Conservation (phyloP, 768 basidiomycete genomes). For the Coprinopsis strossmayeri region DNA sequence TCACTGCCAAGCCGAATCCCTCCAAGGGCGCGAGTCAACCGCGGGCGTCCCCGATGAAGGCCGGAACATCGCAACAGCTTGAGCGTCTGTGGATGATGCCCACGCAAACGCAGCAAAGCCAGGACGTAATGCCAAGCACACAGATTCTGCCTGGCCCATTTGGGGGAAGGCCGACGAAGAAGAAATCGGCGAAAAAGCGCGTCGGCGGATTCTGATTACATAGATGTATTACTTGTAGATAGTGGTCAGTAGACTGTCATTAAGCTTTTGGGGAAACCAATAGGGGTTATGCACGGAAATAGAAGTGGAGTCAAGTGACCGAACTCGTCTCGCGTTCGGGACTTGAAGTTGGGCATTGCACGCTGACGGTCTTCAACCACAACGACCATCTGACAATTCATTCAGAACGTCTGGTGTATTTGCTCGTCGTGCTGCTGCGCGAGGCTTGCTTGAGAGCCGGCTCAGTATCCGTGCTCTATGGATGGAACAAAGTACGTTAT, state of each 20-base stretch:
- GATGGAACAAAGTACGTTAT: constrained; percentile 59
- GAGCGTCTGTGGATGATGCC: background rate
- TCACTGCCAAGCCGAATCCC: background rate
- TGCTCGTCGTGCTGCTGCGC: constrained; percentile 54
- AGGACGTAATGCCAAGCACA: constrained; percentile 55
- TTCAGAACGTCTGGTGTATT: background rate
- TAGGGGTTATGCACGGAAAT: constrained; percentile 1
- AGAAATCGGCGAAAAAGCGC: constrained; percentile 59
- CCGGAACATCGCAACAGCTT: constrained; percentile 8
- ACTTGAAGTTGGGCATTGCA: background rate
- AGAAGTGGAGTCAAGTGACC: constrained; percentile 11
- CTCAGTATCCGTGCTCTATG: constrained; percentile 64
- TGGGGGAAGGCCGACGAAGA: constrained; percentile 59
- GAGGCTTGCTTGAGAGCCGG: constrained; percentile 67
- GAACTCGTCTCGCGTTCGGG: constrained; percentile 3
- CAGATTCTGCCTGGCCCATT: constrained; percentile 67
- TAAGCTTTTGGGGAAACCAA: background rate
- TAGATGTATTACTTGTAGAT: constrained; percentile 1
- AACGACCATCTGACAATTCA: constrained; percentile 12
- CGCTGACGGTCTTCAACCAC: constrained; percentile 6
- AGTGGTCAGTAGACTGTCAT: background rate
- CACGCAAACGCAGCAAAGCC: constrained; percentile 10
- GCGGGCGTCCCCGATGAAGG: background rate
- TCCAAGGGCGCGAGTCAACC: constrained; percentile 6
- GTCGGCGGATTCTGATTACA: constrained; percentile 62